Conservation (phyloP, 169 alveolate species). For the Babesia divergens region DNA sequence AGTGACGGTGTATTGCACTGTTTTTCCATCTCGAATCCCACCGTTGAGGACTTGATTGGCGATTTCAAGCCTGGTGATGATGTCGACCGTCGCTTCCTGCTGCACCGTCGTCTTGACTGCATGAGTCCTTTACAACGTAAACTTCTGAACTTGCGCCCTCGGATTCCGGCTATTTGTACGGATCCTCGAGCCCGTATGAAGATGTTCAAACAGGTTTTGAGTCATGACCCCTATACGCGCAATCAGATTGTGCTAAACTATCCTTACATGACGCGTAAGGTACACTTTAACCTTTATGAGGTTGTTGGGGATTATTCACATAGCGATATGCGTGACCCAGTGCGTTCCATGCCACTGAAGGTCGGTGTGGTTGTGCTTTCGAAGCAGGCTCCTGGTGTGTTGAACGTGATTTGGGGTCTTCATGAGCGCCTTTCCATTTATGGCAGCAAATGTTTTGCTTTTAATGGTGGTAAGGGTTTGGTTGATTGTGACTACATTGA, state of each 20-base stretch:
- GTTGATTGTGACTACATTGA: conserved; percentile 84
- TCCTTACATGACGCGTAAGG: conserved; percentile 75
- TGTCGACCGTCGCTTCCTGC: conserved; percentile 1
- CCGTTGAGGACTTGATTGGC: conserved; percentile 51
- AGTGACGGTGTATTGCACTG: conserved; percentile 75
- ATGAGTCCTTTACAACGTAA: conserved; percentile 58
- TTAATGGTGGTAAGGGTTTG: conserved; percentile 87
- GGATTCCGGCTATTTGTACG: conserved; percentile 67
- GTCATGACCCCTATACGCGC: conserved; percentile 82
- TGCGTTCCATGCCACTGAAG: conserved; percentile 17
- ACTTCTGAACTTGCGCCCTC: conserved; percentile 57
- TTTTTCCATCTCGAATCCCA: conserved; percentile 43
- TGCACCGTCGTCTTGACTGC: conserved; percentile 25
- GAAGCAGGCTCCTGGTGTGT: conserved; percentile 96
- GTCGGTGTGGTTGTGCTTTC: conserved; percentile 93
- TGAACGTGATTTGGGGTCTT: conserved; percentile 94
- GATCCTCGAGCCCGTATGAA: conserved; percentile 53
- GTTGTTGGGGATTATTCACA: conserved; percentile 60
- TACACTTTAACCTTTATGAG: conserved; percentile 69
- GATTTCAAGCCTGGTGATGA: background rate
- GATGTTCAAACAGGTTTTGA: conserved; percentile 40
- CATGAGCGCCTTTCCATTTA: conserved; percentile 81
- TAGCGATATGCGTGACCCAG: background rate
- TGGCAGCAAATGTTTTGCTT: conserved; percentile 84
- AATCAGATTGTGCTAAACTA: conserved; percentile 83